phyloP scores from a whole-genome alignment of 306 rosid species.

The Lathyrus oleraceus region DNA sequence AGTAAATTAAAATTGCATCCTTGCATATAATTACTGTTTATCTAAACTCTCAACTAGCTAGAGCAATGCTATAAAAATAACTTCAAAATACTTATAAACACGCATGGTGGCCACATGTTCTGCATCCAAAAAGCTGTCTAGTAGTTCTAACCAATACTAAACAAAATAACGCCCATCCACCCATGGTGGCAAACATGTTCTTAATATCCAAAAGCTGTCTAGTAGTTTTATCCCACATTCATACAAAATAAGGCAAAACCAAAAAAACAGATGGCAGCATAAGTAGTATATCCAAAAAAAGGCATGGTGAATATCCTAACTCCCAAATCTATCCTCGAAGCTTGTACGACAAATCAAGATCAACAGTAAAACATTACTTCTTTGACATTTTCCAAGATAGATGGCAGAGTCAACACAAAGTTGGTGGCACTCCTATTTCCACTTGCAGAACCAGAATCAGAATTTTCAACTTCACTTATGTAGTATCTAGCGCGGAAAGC shows the following conservation, averaged over 20 bases:
- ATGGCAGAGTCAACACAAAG: constrained; percentile 16
- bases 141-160: background rate
- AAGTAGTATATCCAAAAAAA: background rate
- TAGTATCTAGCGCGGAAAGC: constrained; percentile 51
- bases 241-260: background rate
- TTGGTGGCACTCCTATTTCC: background rate
- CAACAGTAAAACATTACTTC: constrained; percentile 47
- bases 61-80: no score
- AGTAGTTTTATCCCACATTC: background rate
- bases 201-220: background rate
- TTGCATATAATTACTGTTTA: no score
- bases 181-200: background rate
- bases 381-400: constrained; percentile 21
- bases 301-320: background rate
- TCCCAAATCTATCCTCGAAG: background rate
- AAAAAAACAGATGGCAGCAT: background rate
- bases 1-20: no score
- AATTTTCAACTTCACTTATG: constrained; percentile 32
- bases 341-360: background rate
- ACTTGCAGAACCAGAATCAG: constrained; percentile 34
- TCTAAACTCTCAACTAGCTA: no score
- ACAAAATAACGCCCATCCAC: background rate
- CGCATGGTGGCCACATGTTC: background rate
- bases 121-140: background rate
- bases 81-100: background rate